Evolutionary conservation across 2,329 filamentous ascomycete genomes (phyloP), one percentile per base, ranked within the genome.

Genomic region (Monosporascus sp.): DNA sequence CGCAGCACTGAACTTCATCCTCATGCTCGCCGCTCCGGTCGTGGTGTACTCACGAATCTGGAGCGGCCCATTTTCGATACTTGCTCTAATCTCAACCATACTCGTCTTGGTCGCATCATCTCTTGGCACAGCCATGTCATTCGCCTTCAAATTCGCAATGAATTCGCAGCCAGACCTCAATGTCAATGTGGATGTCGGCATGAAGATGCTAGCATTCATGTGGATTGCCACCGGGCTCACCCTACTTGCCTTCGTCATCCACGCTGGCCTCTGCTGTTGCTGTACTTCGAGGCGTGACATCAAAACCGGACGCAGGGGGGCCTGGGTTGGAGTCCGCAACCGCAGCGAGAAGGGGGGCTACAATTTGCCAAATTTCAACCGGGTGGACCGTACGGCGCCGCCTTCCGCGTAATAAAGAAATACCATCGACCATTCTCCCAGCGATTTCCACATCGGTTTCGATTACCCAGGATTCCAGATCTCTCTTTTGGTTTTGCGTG

Each of bases 121-220:
- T 54, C 83, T 96, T 52, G 90, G 87, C 9, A 96, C 90, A 0
- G 87, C 87, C 64, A 90, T 97, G 77, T 91, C 89, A 67, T 72
- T 89, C 56, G 89, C 92, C 56, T 91, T 95, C 74, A 81, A 84
- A 59, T 85, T 89, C 55, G 89, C 89, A 51, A 83, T 95, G 61
- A 84, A 83, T 22, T 79, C 79, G 5, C 84, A 88, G 64, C 78
- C 80, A 2, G 83, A 89, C 54, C 75, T 97, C 50, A 94, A 96
- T 69, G 91, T 97, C 61, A 68, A 73, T 9, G 88, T 86, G 3
- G 72, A 79, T 3, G 74, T 96, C 36, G 91, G 91, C 6, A 72
- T 69, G 37, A 79, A 83, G 60, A 92, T 96, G 88, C 82, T 96
- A 63, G 87, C 75, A 0, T 95, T 96, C 66, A 93, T 96, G 87